These are phyloP conservation scores for Stephania yunnanensis DNA, from an alignment of 164 flowering plant genomes.

Conservation along the genomic window DNA sequence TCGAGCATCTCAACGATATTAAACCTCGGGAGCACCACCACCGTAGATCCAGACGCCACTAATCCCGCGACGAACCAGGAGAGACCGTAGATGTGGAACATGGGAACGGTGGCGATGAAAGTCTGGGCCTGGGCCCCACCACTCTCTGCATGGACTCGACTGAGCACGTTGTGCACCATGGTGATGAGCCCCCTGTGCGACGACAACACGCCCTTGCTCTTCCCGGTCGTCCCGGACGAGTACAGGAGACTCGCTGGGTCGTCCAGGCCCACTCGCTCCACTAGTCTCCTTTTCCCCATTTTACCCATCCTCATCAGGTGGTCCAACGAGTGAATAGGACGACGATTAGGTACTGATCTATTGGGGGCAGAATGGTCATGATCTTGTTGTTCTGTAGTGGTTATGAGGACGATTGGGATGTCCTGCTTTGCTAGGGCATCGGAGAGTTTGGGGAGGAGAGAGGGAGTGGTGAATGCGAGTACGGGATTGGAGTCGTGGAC, in stretches of 20 bases:
- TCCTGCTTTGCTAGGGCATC: slow-evolving; percentile 16
- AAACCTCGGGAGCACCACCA: slow-evolving; percentile 51
- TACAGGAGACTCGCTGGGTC: slow-evolving; percentile 80
- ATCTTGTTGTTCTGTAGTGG: neutral
- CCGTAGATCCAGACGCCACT: slow-evolving; percentile 47
- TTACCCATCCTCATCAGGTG: slow-evolving; percentile 37
- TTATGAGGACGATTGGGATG: slow-evolving; percentile 54
- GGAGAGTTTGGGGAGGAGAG: slow-evolving; percentile 55
- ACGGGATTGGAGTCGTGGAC: slow-evolving; percentile 67
- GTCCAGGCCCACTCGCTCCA: slow-evolving; percentile 42
- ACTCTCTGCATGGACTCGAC: slow-evolving; percentile 30
- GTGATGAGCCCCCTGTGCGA: slow-evolving; percentile 72
- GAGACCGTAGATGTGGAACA: slow-evolving; percentile 95
- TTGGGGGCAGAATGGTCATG: neutral
- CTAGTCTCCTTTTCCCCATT: slow-evolving; percentile 12
- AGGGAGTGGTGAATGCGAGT: slow-evolving; percentile 58
- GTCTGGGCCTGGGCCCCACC: slow-evolving; percentile 23
- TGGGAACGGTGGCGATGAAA: slow-evolving; percentile 77
- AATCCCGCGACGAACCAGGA: slow-evolving; percentile 48
- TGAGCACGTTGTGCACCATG: slow-evolving; percentile 45
- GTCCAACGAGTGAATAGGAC: slow-evolving; percentile 15
- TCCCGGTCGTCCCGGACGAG: slow-evolving; percentile 96
- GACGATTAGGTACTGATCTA: slow-evolving; percentile 10
- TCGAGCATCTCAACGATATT: slow-evolving; percentile 53
- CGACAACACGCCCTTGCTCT: slow-evolving; percentile 79